phyloP scores from a whole-genome alignment of 345 rosid species.

The Nasturtium officinale region DNA sequence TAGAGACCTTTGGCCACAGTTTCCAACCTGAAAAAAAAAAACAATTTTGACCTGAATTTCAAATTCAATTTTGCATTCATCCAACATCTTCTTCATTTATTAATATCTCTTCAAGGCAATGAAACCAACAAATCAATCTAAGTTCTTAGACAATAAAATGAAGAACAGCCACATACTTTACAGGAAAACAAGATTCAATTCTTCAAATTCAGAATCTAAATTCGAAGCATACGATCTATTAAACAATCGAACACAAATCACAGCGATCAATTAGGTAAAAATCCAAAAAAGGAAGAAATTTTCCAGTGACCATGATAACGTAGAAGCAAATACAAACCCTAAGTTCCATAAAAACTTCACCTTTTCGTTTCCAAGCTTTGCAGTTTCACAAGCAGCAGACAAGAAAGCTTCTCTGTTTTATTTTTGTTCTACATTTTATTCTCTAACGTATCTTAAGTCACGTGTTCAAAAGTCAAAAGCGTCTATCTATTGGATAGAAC shows the following conservation, averaged over 20 bases:
- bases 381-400: slow-evolving; percentile 21
- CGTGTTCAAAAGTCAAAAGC: slow-evolving; percentile 9
- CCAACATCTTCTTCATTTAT: background rate
- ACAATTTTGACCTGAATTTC: slow-evolving; percentile 14
- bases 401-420: background rate
- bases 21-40: slow-evolving; percentile 22
- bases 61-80: slow-evolving; percentile 3
- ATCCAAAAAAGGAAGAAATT: background rate
- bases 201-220: slow-evolving; percentile 12
- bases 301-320: background rate
- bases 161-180: slow-evolving; percentile 18
- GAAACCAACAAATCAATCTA: background rate
- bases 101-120: background rate
- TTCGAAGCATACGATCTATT: background rate
- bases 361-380: slow-evolving; percentile 30
- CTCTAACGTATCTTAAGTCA: slow-evolving; percentile 12
- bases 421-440: background rate
- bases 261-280: slow-evolving; percentile 7
- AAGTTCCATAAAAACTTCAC: slow-evolving; percentile 20
- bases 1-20: slow-evolving; percentile 4
- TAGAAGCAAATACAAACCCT: background rate
- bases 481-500: slow-evolving; percentile 21
- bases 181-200: background rate
- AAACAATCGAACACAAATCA: background rate
- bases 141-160: background rate